These are phyloP conservation scores for Cronartium quercuum DNA, from an alignment of 1,284 basidiomycete species.

Conservation along the genomic window DNA sequence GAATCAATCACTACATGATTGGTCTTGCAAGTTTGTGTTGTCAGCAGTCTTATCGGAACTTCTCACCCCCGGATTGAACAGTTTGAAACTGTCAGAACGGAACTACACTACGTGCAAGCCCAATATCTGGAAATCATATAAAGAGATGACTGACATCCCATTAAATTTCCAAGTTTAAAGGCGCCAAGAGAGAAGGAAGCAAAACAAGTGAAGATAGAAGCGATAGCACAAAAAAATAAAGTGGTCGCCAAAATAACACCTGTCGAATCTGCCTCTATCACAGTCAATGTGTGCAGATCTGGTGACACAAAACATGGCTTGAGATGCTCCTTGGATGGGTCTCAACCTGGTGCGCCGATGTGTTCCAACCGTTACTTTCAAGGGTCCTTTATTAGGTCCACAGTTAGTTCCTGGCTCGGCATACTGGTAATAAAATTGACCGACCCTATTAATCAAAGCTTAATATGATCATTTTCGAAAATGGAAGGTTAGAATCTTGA, in stretches of 20 bases:
- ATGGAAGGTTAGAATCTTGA: slow-evolving; percentile 53
- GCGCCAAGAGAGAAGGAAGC: slow-evolving; percentile 79
- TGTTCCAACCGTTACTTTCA: neutral
- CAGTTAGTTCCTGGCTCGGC: neutral
- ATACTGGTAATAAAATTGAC: slow-evolving; percentile 16
- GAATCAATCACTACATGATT: no score
- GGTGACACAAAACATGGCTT: slow-evolving; percentile 45
- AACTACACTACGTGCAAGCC: no score
- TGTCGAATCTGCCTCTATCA: slow-evolving; percentile 45
- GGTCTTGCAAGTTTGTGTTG: no score
- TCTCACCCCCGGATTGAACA: no score
- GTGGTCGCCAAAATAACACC: slow-evolving; percentile 79
- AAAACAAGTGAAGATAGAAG: slow-evolving; percentile 83
- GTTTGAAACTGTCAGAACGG: no score
- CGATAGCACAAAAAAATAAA: slow-evolving; percentile 79
- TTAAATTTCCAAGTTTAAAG: slow-evolving; percentile 72
- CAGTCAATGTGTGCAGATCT: slow-evolving; percentile 41
- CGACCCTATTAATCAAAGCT: slow-evolving; percentile 28
- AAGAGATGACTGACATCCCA: slow-evolving; percentile 57
- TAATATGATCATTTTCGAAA: neutral
- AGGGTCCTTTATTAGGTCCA: neutral
- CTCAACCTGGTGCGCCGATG: slow-evolving; percentile 54
- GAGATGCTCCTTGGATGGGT: slow-evolving; percentile 53
- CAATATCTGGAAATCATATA: neutral
- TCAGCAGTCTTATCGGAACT: no score